phyloP scores from a whole-genome alignment of 2,329 filamentous ascomycete genomes.

The Xylaria sp. region DNA sequence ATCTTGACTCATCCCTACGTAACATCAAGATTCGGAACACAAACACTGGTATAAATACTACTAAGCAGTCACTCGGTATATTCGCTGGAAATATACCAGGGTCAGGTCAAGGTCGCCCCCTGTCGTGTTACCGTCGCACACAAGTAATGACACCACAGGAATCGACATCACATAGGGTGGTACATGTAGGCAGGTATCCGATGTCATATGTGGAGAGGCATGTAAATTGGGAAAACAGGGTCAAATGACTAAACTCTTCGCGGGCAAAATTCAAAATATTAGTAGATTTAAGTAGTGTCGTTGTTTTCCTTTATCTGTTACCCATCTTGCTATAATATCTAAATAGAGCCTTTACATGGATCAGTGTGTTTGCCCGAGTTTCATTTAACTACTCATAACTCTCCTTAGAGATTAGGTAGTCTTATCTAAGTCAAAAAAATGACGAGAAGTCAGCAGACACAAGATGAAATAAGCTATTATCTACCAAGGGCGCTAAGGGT shows the following conservation, averaged over 20 bases:
- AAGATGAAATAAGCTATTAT: neutral
- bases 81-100: neutral
- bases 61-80: neutral
- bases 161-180: neutral
- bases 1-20: neutral
- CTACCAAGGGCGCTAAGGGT: neutral
- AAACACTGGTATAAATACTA: neutral
- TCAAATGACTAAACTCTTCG: neutral
- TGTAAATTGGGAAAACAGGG: no score
- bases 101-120: conserved; percentile 3
- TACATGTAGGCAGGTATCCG: neutral
- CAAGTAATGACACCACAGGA: neutral
- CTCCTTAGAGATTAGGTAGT: no score
- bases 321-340: neutral
- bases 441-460: neutral
- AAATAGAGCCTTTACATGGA: no score
- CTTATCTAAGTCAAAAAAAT: neutral
- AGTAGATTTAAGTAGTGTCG: no score
- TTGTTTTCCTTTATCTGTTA: no score
- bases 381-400: no score
- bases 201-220: neutral
- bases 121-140: conserved; percentile 32
- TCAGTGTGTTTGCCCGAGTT: no score
- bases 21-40: neutral
- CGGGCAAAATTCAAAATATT: conserved; percentile 3